These are phyloP conservation scores for Thinopyrum elongatum DNA, from an alignment of 176 grass and related monocot species.

Conservation along the genomic window DNA sequence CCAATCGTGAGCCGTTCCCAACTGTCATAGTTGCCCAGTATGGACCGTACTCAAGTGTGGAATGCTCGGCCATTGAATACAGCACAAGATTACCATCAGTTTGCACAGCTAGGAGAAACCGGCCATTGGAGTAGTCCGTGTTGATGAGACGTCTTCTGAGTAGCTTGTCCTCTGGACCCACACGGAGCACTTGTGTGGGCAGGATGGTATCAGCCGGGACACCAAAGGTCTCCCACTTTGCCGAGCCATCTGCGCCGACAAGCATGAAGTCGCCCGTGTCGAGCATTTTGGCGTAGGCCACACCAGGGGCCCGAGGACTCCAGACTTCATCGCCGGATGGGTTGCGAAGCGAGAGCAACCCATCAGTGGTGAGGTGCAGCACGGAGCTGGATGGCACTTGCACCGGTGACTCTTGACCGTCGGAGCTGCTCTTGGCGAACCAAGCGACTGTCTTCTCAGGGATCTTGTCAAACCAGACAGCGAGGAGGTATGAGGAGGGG, in stretches of 20 bases:
- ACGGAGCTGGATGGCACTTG: background rate
- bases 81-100: background rate
- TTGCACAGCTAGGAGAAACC: background rate
- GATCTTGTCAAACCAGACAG: conserved; percentile 24
- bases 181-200: conserved; percentile 12
- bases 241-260: background rate
- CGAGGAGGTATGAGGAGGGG: background rate
- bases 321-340: background rate
- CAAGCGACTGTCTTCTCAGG: background rate
- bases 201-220: conserved; percentile 4
- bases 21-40: background rate
- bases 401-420: background rate
- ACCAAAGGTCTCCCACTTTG: conserved; percentile 3
- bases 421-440: background rate
- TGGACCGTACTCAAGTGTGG: background rate
- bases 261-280: conserved; percentile 1
- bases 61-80: background rate
- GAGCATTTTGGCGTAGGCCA: background rate
- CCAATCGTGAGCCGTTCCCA: conserved; percentile 5
- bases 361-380: background rate
- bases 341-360: background rate
- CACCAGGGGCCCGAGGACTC: background rate
- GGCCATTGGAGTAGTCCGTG: conserved; percentile 9
- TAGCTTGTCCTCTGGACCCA: background rate
- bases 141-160: background rate